A percentile compares a stretch with the other conserved stretches of the same genome.
phyloP scores from a whole-genome alignment of 805 yeast genomes.

The Zygosaccharomyces rouxii region DNA sequence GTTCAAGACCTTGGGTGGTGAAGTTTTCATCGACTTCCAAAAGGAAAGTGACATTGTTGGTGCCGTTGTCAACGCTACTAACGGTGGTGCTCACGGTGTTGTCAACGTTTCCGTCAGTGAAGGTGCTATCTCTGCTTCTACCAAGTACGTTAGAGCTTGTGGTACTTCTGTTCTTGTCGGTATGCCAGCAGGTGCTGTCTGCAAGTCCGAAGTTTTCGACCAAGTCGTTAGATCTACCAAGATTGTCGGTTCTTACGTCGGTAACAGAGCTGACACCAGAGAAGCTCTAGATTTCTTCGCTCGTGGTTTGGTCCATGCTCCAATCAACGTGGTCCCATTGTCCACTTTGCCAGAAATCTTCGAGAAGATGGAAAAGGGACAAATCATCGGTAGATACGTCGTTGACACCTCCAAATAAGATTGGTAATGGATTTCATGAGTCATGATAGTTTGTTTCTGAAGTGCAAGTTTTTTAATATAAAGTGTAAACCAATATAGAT shows the following conservation, averaged over 20 bases:
- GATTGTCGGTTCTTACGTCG: constrained; percentile 81
- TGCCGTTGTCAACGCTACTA: constrained; percentile 52
- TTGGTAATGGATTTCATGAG: neutral
- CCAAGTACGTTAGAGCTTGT: constrained; percentile 55
- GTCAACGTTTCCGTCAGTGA: constrained; percentile 73
- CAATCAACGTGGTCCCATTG: constrained; percentile 69
- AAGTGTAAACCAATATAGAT: neutral
- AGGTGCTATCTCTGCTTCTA: constrained; percentile 58
- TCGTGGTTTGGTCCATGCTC: constrained; percentile 63
- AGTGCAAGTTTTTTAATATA: neutral
- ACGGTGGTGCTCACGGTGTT: constrained; percentile 75
- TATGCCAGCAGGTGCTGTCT: constrained; percentile 75
- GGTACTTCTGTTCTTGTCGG: constrained; percentile 74
- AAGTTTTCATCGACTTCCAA: constrained; percentile 56
- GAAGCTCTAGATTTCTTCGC: constrained; percentile 71
- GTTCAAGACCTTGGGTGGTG: constrained; percentile 60
- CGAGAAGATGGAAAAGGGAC: constrained; percentile 73
- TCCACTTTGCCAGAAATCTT: constrained; percentile 64
- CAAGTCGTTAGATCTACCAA: constrained; percentile 69
- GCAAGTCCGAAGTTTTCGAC: constrained; percentile 63
- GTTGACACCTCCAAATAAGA: constrained; percentile 62
- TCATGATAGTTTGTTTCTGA: constrained; percentile 3
- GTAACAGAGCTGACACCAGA: constrained; percentile 81
- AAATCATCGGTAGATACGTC: constrained; percentile 80
- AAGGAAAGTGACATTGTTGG: constrained; percentile 50